A percentile compares a stretch with the other conserved stretches of the same genome.
These are phyloP conservation scores for Sporothrix brunneoviolacea DNA, from an alignment of 2,329 filamentous ascomycete genomes.

Conservation along the genomic window DNA sequence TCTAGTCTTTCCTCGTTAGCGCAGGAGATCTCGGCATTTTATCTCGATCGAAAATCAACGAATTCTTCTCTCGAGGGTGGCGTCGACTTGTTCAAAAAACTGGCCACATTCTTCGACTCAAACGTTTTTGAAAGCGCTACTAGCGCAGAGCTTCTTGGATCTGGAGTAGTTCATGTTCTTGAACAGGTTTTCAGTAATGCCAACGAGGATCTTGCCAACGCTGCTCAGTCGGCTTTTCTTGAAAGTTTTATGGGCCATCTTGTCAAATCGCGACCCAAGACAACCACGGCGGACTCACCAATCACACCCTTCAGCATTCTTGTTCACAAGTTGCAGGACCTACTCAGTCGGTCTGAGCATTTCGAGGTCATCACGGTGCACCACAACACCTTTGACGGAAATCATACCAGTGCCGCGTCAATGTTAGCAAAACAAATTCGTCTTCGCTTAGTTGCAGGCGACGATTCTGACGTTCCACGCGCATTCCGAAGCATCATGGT, in stretches of 20 bases:
- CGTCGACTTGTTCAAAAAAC: conserved; percentile 60
- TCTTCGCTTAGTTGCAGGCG: conserved; percentile 80
- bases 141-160: conserved; percentile 87
- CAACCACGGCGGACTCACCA: conserved; percentile 59
- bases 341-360: conserved; percentile 93
- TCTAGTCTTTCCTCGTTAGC: conserved; percentile 65
- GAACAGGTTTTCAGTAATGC: conserved; percentile 74
- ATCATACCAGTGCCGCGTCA: conserved; percentile 81
- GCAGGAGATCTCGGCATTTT: conserved; percentile 64
- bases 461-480: conserved; percentile 81
- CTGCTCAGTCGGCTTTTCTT: conserved; percentile 76
- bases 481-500: conserved; percentile 94
- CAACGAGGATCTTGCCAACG: conserved; percentile 52
- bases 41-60: conserved; percentile 48
- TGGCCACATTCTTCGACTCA: conserved; percentile 80
- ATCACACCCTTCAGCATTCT: conserved; percentile 83
- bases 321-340: conserved; percentile 88
- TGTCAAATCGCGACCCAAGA: conserved; percentile 59
- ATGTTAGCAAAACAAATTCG: conserved; percentile 96
- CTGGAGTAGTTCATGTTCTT: conserved; percentile 78
- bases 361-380: conserved; percentile 97
- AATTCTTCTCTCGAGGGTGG: conserved; percentile 46
- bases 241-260: conserved; percentile 83
- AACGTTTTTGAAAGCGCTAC: conserved; percentile 90
- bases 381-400: conserved; percentile 84